phyloP scores from a whole-genome alignment of 768 basidiomycete genomes.

The Rhodocollybia butyracea region DNA sequence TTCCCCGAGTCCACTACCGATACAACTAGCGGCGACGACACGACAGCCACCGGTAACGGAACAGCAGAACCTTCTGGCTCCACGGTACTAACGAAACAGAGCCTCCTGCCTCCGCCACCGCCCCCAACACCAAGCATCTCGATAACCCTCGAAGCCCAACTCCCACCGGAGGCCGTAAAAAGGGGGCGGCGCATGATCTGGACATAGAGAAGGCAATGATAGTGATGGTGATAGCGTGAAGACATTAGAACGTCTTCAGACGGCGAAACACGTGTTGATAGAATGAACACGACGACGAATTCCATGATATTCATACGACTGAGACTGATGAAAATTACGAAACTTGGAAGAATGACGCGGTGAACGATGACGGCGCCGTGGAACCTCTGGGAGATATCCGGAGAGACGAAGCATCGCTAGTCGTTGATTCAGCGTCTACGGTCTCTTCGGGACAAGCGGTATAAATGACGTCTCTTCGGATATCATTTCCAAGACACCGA shows the following conservation, averaged over 20 bases:
- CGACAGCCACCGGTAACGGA: slow-evolving; percentile 1
- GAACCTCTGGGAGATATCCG: not conserved
- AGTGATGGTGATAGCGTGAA: not conserved
- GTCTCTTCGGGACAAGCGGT: too few relatives aligned
- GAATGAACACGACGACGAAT: slow-evolving; percentile 1
- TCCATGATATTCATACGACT: slow-evolving; percentile 1
- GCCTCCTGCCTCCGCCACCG: not conserved
- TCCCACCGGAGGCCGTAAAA: not conserved
- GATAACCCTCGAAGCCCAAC: slow-evolving; percentile 5
- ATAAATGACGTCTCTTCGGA: not conserved
- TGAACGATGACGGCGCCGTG: not conserved
- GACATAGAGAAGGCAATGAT: not conserved
- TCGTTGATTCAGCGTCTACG: not conserved
- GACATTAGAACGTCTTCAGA: not conserved
- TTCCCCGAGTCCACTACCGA: slow-evolving; percentile 1
- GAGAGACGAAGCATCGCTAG: not conserved
- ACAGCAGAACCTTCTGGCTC: too few relatives aligned
- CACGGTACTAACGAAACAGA: too few relatives aligned
- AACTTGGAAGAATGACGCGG: not conserved
- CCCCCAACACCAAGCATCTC: slow-evolving; percentile 1
- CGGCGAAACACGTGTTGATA: slow-evolving; percentile 3
- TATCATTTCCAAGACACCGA: not conserved
- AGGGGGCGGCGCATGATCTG: too few relatives aligned
- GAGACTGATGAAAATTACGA: not conserved
- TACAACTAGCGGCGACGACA: not conserved